A percentile compares a stretch with the other conserved stretches of the same genome.
These are phyloP conservation scores for Lecanosticta acicola DNA, from an alignment of 2,329 filamentous ascomycete species.

Conservation along the genomic window DNA sequence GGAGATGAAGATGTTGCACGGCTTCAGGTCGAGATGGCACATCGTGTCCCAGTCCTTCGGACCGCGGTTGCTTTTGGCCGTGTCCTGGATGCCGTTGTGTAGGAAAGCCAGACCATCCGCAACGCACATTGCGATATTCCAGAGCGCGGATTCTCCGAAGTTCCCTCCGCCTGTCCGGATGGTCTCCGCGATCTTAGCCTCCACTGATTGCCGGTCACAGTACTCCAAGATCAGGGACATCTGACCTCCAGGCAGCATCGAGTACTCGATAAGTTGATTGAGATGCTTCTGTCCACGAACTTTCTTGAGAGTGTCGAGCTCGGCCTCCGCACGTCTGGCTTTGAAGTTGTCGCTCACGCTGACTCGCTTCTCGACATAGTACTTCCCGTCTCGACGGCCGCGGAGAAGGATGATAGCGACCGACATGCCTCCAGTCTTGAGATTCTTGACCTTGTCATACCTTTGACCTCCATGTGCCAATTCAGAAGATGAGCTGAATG, in stretches of 20 bases:
- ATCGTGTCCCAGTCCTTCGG: slow-evolving; percentile 14
- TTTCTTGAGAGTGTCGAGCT: slow-evolving; percentile 7
- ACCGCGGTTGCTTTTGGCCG: not conserved
- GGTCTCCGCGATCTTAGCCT: not conserved
- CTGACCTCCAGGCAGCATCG: slow-evolving; percentile 1
- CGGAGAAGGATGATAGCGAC: slow-evolving; percentile 8
- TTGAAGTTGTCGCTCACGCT: slow-evolving; percentile 1
- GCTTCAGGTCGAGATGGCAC: slow-evolving; percentile 16
- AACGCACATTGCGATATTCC: slow-evolving; percentile 11
- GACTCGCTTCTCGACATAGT: slow-evolving; percentile 15
- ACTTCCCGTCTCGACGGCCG: slow-evolving; percentile 6
- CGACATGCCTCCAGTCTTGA: slow-evolving; percentile 10
- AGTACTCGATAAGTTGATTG: slow-evolving; percentile 8
- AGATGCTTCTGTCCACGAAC: slow-evolving; percentile 5
- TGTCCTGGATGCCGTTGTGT: slow-evolving; percentile 30
- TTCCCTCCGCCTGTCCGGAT: not conserved
- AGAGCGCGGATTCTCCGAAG: slow-evolving; percentile 5
- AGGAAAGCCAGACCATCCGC: slow-evolving; percentile 16
- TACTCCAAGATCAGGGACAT: slow-evolving; percentile 12
- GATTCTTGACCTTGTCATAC: slow-evolving; percentile 7
- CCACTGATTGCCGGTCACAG: slow-evolving; percentile 10
- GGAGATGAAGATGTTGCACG: slow-evolving; percentile 16
- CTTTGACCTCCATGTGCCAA: no score
- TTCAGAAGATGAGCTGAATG: not conserved
- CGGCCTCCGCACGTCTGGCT: slow-evolving; percentile 2